Evolutionary conservation across 768 basidiomycete species (phyloP).

Genomic region (Suillus hirtellus): DNA sequence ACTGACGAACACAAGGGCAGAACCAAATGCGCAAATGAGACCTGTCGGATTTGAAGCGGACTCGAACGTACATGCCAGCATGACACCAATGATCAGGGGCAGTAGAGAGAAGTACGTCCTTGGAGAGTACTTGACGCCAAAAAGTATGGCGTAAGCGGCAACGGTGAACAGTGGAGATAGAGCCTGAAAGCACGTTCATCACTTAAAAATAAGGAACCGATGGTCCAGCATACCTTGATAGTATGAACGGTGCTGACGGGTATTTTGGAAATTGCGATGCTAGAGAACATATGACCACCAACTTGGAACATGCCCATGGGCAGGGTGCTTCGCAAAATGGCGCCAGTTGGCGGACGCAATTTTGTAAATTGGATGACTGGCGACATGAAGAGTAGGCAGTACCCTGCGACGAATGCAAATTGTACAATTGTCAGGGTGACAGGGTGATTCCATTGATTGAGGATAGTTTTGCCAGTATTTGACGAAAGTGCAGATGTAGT

Average conservation of each 20-base stretch:
- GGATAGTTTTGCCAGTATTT: constrained; percentile 94
- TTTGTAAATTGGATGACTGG: constrained; percentile 66
- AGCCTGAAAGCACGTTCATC: constrained; percentile 54
- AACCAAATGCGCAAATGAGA: constrained; percentile 94
- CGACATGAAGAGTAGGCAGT: constrained; percentile 83
- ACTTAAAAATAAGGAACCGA: constrained; percentile 5
- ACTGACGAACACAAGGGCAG: constrained; percentile 93
- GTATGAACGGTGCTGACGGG: constrained; percentile 98
- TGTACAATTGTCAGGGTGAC: constrained; percentile 97
- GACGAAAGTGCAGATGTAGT: constrained; percentile 89
- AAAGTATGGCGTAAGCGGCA: constrained; percentile 89
- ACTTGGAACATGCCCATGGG: constrained; percentile 99
- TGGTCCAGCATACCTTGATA: constrained; percentile 73
- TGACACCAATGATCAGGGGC: constrained; percentile 95
- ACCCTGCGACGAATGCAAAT: constrained; percentile 90
- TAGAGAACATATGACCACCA: constrained; percentile 96
- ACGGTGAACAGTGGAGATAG: constrained; percentile 97
- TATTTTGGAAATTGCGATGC: constrained; percentile 94
- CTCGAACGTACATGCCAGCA: constrained; percentile 95
- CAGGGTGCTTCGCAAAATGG: constrained; percentile 76
- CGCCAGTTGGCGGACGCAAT: constrained; percentile 67
- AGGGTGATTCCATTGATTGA: constrained; percentile 91
- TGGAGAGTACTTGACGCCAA: constrained; percentile 89
- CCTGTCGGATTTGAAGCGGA: constrained; percentile 85
- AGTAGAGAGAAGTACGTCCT: constrained; percentile 91